These are phyloP conservation scores for Auricularia cornea DNA, from an alignment of 768 basidiomycete species.

Conservation along the genomic window DNA sequence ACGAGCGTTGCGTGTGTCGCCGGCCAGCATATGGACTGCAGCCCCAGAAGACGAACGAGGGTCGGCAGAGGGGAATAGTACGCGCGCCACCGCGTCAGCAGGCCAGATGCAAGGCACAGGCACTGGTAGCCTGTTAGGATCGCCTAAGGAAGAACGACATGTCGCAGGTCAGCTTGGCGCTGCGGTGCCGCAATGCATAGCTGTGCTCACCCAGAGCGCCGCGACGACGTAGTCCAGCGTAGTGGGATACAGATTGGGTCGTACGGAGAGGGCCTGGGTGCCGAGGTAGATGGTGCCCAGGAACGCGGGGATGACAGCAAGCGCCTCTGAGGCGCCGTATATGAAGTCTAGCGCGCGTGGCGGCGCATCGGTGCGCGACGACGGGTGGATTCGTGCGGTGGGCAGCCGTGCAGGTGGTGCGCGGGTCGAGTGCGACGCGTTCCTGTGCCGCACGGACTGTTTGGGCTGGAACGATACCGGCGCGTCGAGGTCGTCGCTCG, in stretches of 20 bases:
- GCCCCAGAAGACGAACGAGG: slow-evolving; percentile 81
- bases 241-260: slow-evolving; percentile 1
- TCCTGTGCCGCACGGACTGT: not conserved
- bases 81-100: slow-evolving; percentile 80
- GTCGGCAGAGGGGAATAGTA: slow-evolving; percentile 87
- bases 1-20: slow-evolving; percentile 79
- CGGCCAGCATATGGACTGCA: slow-evolving; percentile 96
- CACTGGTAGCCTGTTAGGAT: slow-evolving; percentile 86
- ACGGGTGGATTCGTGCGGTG: slow-evolving; percentile 52
- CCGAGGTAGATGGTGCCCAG: slow-evolving; percentile 57
- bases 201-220: slow-evolving; percentile 55
- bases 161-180: not conserved
- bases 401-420: slow-evolving; percentile 32
- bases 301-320: slow-evolving; percentile 65
- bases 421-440: not conserved
- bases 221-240: slow-evolving; percentile 60
- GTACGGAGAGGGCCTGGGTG: slow-evolving; percentile 41
- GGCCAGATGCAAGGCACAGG: slow-evolving; percentile 77
- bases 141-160: slow-evolving; percentile 38
- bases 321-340: slow-evolving; percentile 9
- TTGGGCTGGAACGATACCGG: not conserved
- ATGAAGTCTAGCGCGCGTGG: not conserved
- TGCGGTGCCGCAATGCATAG: not conserved
- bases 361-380: slow-evolving; percentile 20
- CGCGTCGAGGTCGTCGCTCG: not conserved